These are phyloP conservation scores for Aspergillus versicolor DNA, from an alignment of 2,329 filamentous ascomycete species.

Conservation along the genomic window DNA sequence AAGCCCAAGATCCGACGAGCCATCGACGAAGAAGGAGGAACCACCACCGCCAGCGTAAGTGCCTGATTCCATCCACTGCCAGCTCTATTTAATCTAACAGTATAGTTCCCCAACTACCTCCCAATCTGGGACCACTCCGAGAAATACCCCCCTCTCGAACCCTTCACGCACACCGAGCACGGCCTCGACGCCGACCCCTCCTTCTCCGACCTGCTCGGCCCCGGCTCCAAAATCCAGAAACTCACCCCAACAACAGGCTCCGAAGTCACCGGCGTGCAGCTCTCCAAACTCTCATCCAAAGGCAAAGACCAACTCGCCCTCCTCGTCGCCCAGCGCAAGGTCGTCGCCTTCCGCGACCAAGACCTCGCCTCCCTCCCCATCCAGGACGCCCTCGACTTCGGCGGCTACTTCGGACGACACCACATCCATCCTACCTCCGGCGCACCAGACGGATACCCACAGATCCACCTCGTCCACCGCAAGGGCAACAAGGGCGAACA, in stretches of 20 bases:
- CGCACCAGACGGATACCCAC: constrained; percentile 67
- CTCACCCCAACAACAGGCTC: constrained; percentile 35
- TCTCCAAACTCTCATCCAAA: constrained; percentile 28
- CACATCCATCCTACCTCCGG: constrained; percentile 80
- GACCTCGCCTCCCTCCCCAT: constrained; percentile 70
- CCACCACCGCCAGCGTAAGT: constrained; percentile 24
- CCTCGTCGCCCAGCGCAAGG: constrained; percentile 35
- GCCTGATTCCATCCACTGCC: not conserved
- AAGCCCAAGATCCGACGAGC: constrained; percentile 19
- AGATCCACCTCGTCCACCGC: constrained; percentile 74
- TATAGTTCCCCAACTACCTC: constrained; percentile 28
- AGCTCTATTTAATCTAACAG: not conserved
- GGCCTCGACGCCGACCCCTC: constrained; percentile 44
- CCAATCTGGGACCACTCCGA: constrained; percentile 24
- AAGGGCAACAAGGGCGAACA: constrained; percentile 60
- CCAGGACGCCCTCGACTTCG: constrained; percentile 65
- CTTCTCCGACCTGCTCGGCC: constrained; percentile 42
- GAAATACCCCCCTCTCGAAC: constrained; percentile 40
- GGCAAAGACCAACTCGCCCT: constrained; percentile 36
- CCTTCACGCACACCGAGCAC: constrained; percentile 43
- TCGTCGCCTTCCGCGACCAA: constrained; percentile 51
- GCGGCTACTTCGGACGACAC: constrained; percentile 73
- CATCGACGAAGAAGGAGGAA: constrained; percentile 25
- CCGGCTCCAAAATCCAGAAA: constrained; percentile 24
- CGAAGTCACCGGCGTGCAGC: constrained; percentile 34